phyloP scores from a whole-genome alignment of 2,329 filamentous ascomycete species.

The Colletotrichum horii region DNA sequence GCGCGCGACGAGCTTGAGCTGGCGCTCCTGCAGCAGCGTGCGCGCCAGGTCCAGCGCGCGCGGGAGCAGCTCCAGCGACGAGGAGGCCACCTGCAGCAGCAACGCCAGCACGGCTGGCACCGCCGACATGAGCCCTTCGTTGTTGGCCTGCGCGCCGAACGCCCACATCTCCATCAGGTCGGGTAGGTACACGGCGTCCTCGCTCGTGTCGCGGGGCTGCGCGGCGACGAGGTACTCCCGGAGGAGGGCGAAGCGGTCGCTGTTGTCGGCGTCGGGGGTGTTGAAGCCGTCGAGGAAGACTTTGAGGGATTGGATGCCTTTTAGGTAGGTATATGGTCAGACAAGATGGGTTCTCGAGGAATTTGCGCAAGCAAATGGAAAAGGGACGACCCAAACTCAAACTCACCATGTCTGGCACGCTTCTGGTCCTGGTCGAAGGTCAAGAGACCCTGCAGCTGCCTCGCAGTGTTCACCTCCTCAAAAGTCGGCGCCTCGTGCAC shows the following conservation, averaged over 20 bases:
- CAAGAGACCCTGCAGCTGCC: conserved; percentile 73
- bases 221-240: conserved; percentile 70
- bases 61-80: conserved; percentile 73
- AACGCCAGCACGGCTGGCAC: conserved; percentile 82
- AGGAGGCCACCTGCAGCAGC: conserved; percentile 79
- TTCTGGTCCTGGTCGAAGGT: conserved; percentile 73
- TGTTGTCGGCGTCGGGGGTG: conserved; percentile 52
- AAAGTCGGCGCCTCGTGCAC: conserved; percentile 61
- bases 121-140: conserved; percentile 81
- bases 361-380: neutral
- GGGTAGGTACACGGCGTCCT: conserved; percentile 67
- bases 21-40: conserved; percentile 79
- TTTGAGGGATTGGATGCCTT: conserved; percentile 74
- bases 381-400: neutral
- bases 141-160: conserved; percentile 78
- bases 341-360: neutral
- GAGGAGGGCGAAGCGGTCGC: conserved; percentile 62
- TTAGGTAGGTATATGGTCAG: accelerated
- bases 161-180: conserved; percentile 91
- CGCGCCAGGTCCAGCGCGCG: conserved; percentile 81
- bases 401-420: conserved; percentile 68
- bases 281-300: conserved; percentile 71
- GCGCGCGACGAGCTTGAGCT: conserved; percentile 80
- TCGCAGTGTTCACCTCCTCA: conserved; percentile 66
- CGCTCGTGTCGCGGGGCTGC: conserved; percentile 49